These are phyloP conservation scores for Cucumis sativus DNA, from an alignment of 306 rosid genomes.

Conservation along the genomic window Cucumber_9930_V3 NC_026660.2:19842001-19842500, in stretches of 20 bases:
- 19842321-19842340: background rate
- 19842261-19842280: background rate
- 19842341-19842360: background rate
- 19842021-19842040: conserved; percentile 4
- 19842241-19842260: background rate
- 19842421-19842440: background rate
- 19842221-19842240: background rate
- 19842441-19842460: background rate
- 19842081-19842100: background rate
- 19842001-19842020: background rate
- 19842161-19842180: background rate
- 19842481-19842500: too few relatives aligned
- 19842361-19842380: background rate
- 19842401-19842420: background rate
- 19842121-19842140: background rate
- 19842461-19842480: too few relatives aligned
- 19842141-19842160: background rate
- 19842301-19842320: conserved; percentile 1
- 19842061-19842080: background rate
- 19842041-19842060: conserved; percentile 13
- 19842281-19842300: background rate
- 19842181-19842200: background rate
- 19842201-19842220: background rate
- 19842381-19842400: background rate
- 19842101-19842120: background rate